Evolutionary conservation across 1,284 basidiomycete genomes (phyloP).

Genomic region (Boletus subluridellus): DNA sequence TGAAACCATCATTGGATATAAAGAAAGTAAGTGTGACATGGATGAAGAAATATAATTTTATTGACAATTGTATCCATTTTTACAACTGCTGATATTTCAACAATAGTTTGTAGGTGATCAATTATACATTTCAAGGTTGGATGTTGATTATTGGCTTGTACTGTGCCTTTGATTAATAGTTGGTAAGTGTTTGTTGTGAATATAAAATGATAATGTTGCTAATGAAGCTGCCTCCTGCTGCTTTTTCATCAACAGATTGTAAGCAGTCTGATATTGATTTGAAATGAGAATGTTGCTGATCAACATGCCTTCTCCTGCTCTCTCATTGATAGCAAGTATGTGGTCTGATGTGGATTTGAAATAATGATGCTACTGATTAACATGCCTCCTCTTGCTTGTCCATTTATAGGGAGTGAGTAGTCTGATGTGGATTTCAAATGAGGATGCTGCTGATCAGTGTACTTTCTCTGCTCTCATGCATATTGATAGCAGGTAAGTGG

Average conservation of each 20-base stretch:
- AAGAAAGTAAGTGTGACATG: not conserved
- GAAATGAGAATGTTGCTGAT: too few relatives aligned
- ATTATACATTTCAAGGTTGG: not conserved
- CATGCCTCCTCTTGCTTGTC: too few relatives aligned
- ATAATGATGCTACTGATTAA: too few relatives aligned
- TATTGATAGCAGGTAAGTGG: too few relatives aligned
- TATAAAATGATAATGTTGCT: not conserved
- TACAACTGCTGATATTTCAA: not conserved
- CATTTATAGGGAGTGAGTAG: too few relatives aligned
- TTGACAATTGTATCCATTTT: not conserved
- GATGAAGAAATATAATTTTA: not conserved
- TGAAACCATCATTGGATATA: not conserved
- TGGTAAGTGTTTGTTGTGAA: not conserved
- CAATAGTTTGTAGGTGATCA: not conserved
- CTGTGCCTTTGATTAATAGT: not conserved
- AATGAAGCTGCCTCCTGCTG: not conserved
- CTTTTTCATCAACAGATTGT: fast-evolving
- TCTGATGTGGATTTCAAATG: too few relatives aligned
- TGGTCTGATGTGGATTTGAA: too few relatives aligned
- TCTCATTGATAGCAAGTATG: too few relatives aligned
- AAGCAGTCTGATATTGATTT: too few relatives aligned
- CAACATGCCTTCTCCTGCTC: too few relatives aligned
- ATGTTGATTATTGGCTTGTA: not conserved
- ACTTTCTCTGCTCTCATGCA: too few relatives aligned
- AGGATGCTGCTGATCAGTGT: too few relatives aligned